phyloP scores from a whole-genome alignment of 2,329 filamentous ascomycete species.

The Nemania sp. region DNA sequence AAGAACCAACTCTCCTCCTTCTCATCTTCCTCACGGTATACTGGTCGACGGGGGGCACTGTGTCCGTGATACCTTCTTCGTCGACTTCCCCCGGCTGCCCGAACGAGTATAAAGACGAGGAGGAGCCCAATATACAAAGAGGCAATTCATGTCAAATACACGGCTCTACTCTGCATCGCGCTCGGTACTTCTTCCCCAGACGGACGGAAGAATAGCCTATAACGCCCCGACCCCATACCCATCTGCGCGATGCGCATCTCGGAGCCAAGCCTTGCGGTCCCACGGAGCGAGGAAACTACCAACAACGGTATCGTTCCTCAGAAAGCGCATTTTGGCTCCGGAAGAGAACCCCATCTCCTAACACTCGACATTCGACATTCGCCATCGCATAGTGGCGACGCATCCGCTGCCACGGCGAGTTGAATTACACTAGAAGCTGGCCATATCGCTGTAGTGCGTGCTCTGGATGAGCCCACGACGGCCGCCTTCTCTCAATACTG shows the following conservation, averaged over 20 bases:
- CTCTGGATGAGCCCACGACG: too few species aligned
- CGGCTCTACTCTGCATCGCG: neutral
- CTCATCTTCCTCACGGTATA: neutral
- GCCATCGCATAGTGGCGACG: too few species aligned
- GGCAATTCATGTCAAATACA: conserved; percentile 1
- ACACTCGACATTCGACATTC: too few species aligned
- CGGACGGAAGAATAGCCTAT: conserved; percentile 11
- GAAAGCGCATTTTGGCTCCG: too few species aligned
- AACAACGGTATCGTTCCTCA: too few species aligned
- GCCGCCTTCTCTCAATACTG: too few species aligned
- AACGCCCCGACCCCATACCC: neutral
- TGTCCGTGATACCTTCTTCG: neutral
- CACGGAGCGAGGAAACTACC: neutral
- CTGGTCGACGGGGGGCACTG: neutral
- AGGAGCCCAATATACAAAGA: neutral
- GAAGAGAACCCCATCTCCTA: neutral
- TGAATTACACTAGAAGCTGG: too few species aligned
- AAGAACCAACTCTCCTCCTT: too few species aligned
- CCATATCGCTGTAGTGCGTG: too few species aligned
- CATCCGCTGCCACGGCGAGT: too few species aligned
- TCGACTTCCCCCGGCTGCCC: neutral
- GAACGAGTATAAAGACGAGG: neutral
- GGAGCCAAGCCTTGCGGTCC: neutral
- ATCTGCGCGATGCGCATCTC: neutral
- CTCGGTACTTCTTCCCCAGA: conserved; percentile 5